Percentiles rank a stretch among this genome's conserved stretches.
Conservation (phyloP, 805 yeast species). For the Pichia paraexigua region DNA sequence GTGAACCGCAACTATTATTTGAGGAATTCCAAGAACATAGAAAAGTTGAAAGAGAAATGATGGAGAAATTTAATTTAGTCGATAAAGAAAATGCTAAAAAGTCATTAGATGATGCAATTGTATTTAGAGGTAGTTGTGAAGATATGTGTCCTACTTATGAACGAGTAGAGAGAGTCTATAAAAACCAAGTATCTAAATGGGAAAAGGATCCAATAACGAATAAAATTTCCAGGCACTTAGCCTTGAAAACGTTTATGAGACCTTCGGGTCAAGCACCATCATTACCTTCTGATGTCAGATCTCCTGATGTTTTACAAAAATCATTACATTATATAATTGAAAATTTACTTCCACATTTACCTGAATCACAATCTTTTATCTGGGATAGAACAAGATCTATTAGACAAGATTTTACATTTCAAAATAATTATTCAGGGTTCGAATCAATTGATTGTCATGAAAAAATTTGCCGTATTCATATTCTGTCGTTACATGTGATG, state of each 20-base stretch:
- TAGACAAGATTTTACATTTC: conserved; percentile 94
- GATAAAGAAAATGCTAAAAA: conserved; percentile 81
- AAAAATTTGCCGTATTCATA: conserved; percentile 80
- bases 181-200: conserved; percentile 72
- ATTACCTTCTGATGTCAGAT: conserved; percentile 93
- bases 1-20: conserved; percentile 64
- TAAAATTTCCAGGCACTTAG: conserved; percentile 48
- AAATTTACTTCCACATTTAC: conserved; percentile 54
- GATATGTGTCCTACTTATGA: conserved; percentile 97
- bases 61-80: conserved; percentile 77
- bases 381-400: conserved; percentile 98
- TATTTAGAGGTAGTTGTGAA: conserved; percentile 77
- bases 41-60: conserved; percentile 61
- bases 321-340: conserved; percentile 69
- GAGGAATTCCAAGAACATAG: conserved; percentile 70
- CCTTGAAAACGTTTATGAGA: conserved; percentile 87
- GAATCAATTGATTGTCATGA: conserved; percentile 94
- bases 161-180: conserved; percentile 77
- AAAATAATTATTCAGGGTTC: conserved; percentile 86
- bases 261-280: conserved; percentile 99
- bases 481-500: conserved; percentile 78
- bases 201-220: conserved; percentile 63
- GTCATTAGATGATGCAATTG: conserved; percentile 79
- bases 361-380: conserved; percentile 79
- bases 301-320: conserved; percentile 64